phyloP scores from a whole-genome alignment of 2,329 filamentous ascomycete genomes.

The Calonectria crousiana region DNA sequence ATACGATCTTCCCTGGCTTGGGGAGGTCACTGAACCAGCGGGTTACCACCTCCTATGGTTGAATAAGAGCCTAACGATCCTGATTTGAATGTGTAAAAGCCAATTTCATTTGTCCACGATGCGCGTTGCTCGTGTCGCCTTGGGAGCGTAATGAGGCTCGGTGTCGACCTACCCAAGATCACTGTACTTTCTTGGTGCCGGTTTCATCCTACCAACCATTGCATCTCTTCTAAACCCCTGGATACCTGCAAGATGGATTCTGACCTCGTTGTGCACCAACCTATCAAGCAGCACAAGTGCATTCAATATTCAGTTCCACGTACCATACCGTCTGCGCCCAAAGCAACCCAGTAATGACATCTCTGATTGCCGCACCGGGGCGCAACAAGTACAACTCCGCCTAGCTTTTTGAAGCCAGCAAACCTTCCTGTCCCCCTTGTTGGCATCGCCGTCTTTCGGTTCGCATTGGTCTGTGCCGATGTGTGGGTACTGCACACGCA shows the following conservation, averaged over 20 bases:
- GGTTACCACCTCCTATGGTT: slow-evolving; percentile 8
- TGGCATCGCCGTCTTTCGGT: slow-evolving; percentile 27
- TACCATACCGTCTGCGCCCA: background rate
- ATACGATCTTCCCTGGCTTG: background rate
- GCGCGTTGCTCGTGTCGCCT: no score
- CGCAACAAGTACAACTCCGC: slow-evolving; percentile 3
- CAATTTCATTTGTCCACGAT: background rate
- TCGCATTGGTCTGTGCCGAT: slow-evolving; percentile 30
- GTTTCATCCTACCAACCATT: background rate
- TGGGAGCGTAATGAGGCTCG: background rate
- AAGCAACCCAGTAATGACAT: background rate
- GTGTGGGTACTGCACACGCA: slow-evolving; percentile 28
- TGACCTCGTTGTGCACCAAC: slow-evolving; percentile 6
- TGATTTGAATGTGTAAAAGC: background rate
- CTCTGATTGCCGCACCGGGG: background rate
- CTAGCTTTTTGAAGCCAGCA: slow-evolving; percentile 26
- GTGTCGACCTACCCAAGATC: background rate
- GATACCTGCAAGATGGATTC: background rate
- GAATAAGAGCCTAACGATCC: background rate
- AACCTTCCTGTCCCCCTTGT: slow-evolving; percentile 26
- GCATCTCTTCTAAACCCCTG: slow-evolving; percentile 1
- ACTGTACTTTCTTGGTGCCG: background rate
- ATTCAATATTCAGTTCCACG: slow-evolving; percentile 2
- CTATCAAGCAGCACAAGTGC: background rate
- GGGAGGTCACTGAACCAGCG: background rate